These are phyloP conservation scores for Syzygium aromaticum DNA, from an alignment of 345 rosid species.

Conservation along the genomic window DNA sequence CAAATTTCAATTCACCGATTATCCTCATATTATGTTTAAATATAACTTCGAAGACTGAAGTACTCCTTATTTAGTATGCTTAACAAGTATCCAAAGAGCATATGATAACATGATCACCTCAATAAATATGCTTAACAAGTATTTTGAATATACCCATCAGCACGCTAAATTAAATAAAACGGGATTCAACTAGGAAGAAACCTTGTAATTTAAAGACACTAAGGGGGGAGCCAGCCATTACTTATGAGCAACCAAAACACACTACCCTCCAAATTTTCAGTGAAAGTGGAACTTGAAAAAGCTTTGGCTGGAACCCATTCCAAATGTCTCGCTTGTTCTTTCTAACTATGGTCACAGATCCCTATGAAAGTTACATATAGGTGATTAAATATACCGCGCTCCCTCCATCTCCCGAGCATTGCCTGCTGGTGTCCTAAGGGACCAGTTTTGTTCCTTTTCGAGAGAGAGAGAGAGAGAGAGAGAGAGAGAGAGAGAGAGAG, in stretches of 20 bases:
- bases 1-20: too few relatives aligned
- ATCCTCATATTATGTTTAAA: not conserved
- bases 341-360: slow-evolving; percentile 33
- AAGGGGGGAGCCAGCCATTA: not conserved
- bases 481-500: not conserved
- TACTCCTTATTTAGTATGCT: not conserved
- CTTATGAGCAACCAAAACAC: not conserved
- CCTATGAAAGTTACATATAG: slow-evolving; percentile 48
- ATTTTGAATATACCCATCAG: not conserved
- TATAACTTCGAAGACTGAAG: too few relatives aligned
- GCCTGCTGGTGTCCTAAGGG: slow-evolving; percentile 14
- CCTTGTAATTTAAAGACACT: not conserved
- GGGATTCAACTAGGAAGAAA: not conserved
- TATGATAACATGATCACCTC: not conserved
- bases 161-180: not conserved
- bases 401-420: slow-evolving; percentile 24
- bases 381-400: not conserved
- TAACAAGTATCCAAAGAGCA: not conserved
- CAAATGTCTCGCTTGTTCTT: not conserved
- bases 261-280: not conserved
- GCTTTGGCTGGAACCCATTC: not conserved
- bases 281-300: not conserved
- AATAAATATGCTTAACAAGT: not conserved
- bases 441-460: not conserved
- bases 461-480: not conserved